A percentile compares a stretch with the other conserved stretches of the same genome.
Evolutionary conservation across 208 protist genomes (phyloP).

Genomic region (Leishmania martiniquensis): DNA sequence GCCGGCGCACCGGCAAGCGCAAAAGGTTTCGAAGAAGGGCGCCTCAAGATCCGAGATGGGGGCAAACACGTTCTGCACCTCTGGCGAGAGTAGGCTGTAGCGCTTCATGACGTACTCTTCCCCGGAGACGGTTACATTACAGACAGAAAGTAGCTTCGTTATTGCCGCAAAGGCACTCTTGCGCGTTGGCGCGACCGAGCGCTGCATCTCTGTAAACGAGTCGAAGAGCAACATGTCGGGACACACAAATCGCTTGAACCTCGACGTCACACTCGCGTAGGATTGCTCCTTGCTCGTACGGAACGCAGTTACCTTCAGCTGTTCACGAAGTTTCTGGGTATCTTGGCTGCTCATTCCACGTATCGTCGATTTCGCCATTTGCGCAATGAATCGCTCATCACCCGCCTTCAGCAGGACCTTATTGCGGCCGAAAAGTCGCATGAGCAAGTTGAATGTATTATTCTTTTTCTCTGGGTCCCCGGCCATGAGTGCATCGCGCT

Average conservation of each 20-base stretch:
- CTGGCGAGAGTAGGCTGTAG: slow-evolving; percentile 40
- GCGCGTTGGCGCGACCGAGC: slow-evolving; percentile 64
- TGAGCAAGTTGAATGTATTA: slow-evolving; percentile 74
- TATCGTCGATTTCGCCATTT: slow-evolving; percentile 56
- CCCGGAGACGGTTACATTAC: slow-evolving; percentile 25
- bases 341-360: slow-evolving; percentile 42
- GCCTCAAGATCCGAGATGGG: slow-evolving; percentile 72
- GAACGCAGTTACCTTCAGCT: slow-evolving; percentile 23
- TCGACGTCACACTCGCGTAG: neutral
- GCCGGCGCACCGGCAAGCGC: slow-evolving; percentile 51
- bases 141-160: slow-evolving; percentile 34
- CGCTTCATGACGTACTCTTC: slow-evolving; percentile 29
- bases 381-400: slow-evolving; percentile 51
- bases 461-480: slow-evolving; percentile 44
- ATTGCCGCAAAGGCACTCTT: slow-evolving; percentile 46
- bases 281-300: neutral
- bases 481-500: slow-evolving; percentile 23
- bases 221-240: slow-evolving; percentile 75
- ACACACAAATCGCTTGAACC: slow-evolving; percentile 17
- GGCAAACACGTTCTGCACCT: slow-evolving; percentile 48
- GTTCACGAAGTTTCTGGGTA: slow-evolving; percentile 28
- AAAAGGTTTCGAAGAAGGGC: slow-evolving; percentile 70
- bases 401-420: slow-evolving; percentile 43
- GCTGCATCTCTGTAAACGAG: slow-evolving; percentile 87
- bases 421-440: slow-evolving; percentile 49